phyloP scores from a whole-genome alignment of 2,329 filamentous ascomycete species.

The Arthrocladium fulminans region DNA sequence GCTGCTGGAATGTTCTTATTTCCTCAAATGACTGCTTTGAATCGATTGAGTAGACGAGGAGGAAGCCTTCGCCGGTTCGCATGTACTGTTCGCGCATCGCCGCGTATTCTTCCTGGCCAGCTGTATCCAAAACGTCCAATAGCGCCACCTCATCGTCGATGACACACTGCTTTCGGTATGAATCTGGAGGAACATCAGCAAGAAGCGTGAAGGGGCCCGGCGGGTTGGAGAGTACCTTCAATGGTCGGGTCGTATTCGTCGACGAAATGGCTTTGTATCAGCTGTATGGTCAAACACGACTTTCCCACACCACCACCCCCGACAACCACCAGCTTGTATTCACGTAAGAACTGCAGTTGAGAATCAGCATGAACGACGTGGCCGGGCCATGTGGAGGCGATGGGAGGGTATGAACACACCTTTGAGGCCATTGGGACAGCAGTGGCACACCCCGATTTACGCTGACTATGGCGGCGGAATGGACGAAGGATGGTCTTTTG shows the following conservation, averaged over 20 bases:
- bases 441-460: constrained; percentile 4
- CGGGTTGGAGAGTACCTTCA: constrained; percentile 56
- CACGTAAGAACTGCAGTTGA: constrained; percentile 62
- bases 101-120: constrained; percentile 97
- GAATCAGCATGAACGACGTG: constrained; percentile 9
- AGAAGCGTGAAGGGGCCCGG: constrained; percentile 9
- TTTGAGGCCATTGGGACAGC: constrained; percentile 30
- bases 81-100: constrained; percentile 99
- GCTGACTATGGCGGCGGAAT: not conserved
- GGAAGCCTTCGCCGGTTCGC: constrained; percentile 94
- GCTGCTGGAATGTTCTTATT: constrained; percentile 97
- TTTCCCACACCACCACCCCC: constrained; percentile 98
- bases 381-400: constrained; percentile 4
- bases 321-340: constrained; percentile 94
- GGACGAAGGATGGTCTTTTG: not conserved
- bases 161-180: constrained; percentile 98
- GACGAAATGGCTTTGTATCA: constrained; percentile 93
- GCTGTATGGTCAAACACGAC: constrained; percentile 96
- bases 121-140: constrained; percentile 95
- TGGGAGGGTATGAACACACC: constrained; percentile 27
- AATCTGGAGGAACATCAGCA: constrained; percentile 53
- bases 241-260: constrained; percentile 99
- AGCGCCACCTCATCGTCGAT: constrained; percentile 97
- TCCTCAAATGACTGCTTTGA: constrained; percentile 96
- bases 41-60: constrained; percentile 96